phyloP scores from a whole-genome alignment of 805 yeast genomes.

The Candida nonsorbophila region DNA sequence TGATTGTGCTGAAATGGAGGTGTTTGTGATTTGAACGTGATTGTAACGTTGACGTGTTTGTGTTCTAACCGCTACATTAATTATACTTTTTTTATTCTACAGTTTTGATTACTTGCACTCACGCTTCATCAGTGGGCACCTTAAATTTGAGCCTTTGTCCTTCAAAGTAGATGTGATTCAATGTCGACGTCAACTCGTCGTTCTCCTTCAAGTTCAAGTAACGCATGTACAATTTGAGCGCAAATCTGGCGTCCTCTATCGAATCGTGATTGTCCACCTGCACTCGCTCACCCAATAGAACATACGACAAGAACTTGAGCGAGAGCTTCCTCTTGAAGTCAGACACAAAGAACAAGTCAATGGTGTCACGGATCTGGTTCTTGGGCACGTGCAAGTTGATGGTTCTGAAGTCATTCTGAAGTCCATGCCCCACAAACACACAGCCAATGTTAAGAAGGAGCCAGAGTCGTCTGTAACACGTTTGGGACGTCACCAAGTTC shows the following conservation, averaged over 20 bases:
- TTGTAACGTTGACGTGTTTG: no score
- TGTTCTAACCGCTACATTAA: no score
- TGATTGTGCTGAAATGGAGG: no score
- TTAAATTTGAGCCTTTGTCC: conserved; percentile 55
- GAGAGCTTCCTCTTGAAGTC: conserved; percentile 75
- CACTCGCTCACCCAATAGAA: conserved; percentile 65
- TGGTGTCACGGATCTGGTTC: conserved; percentile 84
- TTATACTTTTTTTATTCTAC: no score
- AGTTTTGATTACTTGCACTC: no score
- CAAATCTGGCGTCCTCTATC: conserved; percentile 90
- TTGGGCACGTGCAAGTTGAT: conserved; percentile 88
- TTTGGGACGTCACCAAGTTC: conserved; percentile 71
- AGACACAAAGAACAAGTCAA: conserved; percentile 68
- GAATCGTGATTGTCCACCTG: conserved; percentile 96
- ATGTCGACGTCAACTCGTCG: conserved; percentile 56
- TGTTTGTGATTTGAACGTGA: no score
- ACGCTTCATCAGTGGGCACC: no score
- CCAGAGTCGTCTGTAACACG: conserved; percentile 89
- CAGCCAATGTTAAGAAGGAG: conserved; percentile 82
- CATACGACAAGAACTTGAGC: conserved; percentile 80
- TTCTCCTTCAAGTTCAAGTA: conserved; percentile 56
- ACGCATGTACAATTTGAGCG: conserved; percentile 68
- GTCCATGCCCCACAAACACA: conserved; percentile 91
- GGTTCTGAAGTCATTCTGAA: conserved; percentile 85
- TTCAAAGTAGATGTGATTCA: conserved; percentile 66